Evolutionary conservation across 208 protist species (phyloP).

Genomic region (Plasmodiophora brassicae): DNA sequence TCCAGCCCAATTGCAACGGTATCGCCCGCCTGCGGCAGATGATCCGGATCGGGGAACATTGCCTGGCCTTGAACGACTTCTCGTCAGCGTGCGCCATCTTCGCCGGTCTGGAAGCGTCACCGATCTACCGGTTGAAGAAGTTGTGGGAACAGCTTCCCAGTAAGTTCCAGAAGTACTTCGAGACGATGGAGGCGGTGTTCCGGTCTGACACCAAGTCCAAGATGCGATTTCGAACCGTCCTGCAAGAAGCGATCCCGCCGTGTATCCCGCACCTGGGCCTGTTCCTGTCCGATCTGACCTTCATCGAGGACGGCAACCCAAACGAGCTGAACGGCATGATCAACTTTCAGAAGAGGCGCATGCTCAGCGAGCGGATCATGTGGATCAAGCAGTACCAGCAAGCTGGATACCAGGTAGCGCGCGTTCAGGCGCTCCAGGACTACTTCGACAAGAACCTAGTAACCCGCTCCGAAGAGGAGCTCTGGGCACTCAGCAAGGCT

Average conservation of each 20-base stretch:
- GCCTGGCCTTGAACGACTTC: constrained; percentile 52
- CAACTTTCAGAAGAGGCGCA: constrained; percentile 38
- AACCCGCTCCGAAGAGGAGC: not conserved
- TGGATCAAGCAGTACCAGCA: constrained; percentile 45
- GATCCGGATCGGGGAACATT: not conserved
- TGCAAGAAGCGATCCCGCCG: constrained; percentile 39
- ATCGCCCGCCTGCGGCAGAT: not conserved
- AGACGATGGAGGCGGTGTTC: not conserved
- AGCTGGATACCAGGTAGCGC: constrained; percentile 22
- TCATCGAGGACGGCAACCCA: constrained; percentile 51
- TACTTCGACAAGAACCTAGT: not conserved
- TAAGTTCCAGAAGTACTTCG: not conserved
- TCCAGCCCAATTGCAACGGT: too few relatives aligned
- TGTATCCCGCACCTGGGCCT: constrained; percentile 55
- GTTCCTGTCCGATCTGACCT: constrained; percentile 56
- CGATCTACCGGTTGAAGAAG: constrained; percentile 44
- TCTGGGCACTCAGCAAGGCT: not conserved
- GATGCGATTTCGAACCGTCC: not conserved
- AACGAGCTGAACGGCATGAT: constrained; percentile 28
- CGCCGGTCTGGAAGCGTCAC: not conserved
- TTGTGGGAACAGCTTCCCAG: not conserved
- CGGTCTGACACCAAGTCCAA: not conserved
- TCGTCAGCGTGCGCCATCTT: constrained; percentile 45
- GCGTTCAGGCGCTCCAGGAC: not conserved
- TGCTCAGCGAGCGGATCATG: not conserved